These are phyloP conservation scores for Alectoria sarmentosa DNA, from an alignment of 495 filamentous ascomycete genomes.

Conservation along the genomic window DNA sequence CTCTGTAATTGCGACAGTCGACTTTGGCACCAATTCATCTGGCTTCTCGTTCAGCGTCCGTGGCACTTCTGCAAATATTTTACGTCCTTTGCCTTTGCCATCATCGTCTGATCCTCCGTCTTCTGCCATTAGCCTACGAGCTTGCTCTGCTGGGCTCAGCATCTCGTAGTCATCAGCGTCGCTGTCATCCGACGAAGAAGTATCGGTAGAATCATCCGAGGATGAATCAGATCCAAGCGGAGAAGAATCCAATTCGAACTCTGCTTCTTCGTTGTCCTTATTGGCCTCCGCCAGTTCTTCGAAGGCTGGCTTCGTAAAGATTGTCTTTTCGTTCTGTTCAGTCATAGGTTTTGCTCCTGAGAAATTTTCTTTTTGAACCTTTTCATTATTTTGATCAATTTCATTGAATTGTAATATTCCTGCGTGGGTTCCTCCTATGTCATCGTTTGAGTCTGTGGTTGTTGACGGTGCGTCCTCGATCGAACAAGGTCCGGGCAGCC, in stretches of 20 bases:
- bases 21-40: conserved; percentile 62
- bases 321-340: not conserved
- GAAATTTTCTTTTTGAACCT: not conserved
- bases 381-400: not conserved
- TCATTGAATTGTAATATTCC: not conserved
- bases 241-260: conserved; percentile 64
- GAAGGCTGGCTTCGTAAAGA: not conserved
- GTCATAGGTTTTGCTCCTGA: not conserved
- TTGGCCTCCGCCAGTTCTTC: conserved; percentile 34
- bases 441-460: not conserved
- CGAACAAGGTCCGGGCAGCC: not conserved
- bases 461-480: not conserved
- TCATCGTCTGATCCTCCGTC: conserved; percentile 68
- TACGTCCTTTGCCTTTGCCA: conserved; percentile 40
- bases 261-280: conserved; percentile 58
- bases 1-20: conserved; percentile 62
- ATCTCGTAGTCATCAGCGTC: conserved; percentile 65
- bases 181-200: conserved; percentile 53
- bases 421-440: not conserved
- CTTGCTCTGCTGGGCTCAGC: conserved; percentile 69
- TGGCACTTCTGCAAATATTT: conserved; percentile 40
- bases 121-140: conserved; percentile 70
- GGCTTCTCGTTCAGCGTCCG: conserved; percentile 67
- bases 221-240: conserved; percentile 42
- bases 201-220: conserved; percentile 46